These are phyloP conservation scores for Eucalyptus sideroxylon DNA, from an alignment of 345 rosid species.

Conservation along the genomic window DNA sequence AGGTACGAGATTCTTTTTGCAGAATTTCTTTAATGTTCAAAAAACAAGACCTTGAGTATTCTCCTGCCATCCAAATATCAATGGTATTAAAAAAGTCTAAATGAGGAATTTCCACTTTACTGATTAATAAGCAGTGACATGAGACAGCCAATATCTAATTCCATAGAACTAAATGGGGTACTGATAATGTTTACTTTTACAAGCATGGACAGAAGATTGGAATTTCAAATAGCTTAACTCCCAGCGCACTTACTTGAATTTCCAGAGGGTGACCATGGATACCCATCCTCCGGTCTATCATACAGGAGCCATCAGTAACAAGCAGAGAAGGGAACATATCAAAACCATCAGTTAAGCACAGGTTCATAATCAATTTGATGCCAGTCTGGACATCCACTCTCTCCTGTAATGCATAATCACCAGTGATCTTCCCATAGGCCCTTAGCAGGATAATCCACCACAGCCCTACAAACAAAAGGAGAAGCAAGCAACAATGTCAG, in stretches of 20 bases:
- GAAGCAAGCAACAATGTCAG: background rate
- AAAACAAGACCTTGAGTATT: background rate
- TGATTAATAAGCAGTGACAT: background rate
- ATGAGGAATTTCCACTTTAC: background rate
- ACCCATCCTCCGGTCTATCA: conserved; percentile 91
- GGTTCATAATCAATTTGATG: conserved; percentile 55
- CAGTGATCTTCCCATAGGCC: conserved; percentile 81
- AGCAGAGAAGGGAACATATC: conserved; percentile 88
- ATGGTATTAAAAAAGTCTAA: background rate
- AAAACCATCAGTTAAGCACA: conserved; percentile 78
- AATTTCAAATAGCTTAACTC: background rate
- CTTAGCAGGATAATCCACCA: conserved; percentile 91
- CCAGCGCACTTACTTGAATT: conserved; percentile 49
- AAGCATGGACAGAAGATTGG: background rate
- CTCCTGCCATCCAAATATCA: background rate
- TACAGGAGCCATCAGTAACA: conserved; percentile 89
- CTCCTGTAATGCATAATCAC: conserved; percentile 72
- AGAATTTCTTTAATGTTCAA: background rate
- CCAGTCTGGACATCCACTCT: conserved; percentile 90
- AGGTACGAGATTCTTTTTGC: background rate
- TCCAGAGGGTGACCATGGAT: conserved; percentile 92
- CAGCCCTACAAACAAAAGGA: conserved; percentile 29
- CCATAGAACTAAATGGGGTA: background rate
- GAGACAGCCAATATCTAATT: background rate
- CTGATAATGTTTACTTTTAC: background rate